phyloP scores from a whole-genome alignment of 345 rosid genomes.

The Physaria fendleri region DNA sequence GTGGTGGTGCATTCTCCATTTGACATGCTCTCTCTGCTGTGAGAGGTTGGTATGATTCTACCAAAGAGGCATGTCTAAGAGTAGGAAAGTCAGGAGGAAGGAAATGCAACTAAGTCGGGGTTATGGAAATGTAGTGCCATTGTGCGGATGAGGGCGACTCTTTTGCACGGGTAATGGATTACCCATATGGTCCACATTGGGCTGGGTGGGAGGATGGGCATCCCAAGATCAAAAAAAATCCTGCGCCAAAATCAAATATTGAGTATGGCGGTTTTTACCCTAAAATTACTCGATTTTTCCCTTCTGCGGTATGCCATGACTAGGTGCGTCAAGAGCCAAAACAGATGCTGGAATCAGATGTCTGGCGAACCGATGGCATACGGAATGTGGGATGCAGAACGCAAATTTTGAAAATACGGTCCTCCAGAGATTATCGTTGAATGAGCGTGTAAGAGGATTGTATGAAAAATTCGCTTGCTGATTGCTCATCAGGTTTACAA shows the following conservation, averaged over 20 bases:
- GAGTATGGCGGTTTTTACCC: conserved; percentile 75
- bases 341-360: background rate
- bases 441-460: background rate
- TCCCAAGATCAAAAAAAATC: conserved; percentile 47
- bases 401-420: background rate
- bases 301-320: conserved; percentile 31
- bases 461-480: background rate
- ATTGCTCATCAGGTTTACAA: conserved; percentile 2
- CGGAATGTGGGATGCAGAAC: background rate
- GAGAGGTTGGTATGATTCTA: conserved; percentile 64
- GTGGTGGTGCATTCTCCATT: conserved; percentile 50
- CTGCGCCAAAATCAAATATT: conserved; percentile 93
- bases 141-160: conserved; percentile 52
- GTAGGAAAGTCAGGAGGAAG: conserved; percentile 65
- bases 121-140: conserved; percentile 60
- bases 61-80: conserved; percentile 58
- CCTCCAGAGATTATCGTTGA: background rate
- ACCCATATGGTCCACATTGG: conserved; percentile 62
- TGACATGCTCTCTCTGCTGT: conserved; percentile 63
- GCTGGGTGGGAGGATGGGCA: conserved; percentile 46
- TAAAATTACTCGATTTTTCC: conserved; percentile 34
- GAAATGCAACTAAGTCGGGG: conserved; percentile 63
- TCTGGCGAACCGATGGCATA: background rate
- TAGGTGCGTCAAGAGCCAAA: background rate
- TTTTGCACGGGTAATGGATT: conserved; percentile 46